Conservation (phyloP, 1,284 basidiomycete species). For the Puccinia novopanici region DNA sequence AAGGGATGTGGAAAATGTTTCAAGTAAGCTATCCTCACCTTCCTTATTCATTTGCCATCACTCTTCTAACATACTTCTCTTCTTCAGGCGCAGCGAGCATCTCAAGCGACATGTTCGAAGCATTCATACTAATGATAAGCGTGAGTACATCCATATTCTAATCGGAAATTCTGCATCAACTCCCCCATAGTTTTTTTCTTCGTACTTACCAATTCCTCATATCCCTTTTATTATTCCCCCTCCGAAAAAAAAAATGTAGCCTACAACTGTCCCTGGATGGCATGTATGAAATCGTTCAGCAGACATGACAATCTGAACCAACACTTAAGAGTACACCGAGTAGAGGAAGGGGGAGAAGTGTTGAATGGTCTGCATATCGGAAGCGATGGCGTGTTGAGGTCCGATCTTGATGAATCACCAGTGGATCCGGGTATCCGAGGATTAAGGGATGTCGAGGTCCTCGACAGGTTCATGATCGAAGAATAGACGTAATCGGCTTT, state of each 20-base stretch:
- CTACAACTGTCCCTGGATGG: slow-evolving; percentile 48
- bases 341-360: slow-evolving; percentile 39
- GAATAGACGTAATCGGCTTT: slow-evolving; percentile 19
- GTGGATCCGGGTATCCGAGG: slow-evolving; percentile 32
- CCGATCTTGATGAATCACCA: slow-evolving; percentile 36
- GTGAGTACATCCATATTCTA: slow-evolving; percentile 61
- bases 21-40: slow-evolving; percentile 19
- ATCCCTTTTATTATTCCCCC: slow-evolving; percentile 2
- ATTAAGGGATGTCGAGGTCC: slow-evolving; percentile 35
- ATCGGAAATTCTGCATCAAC: not conserved
- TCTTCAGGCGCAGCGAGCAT: slow-evolving; percentile 67
- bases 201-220: not conserved
- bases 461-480: slow-evolving; percentile 34
- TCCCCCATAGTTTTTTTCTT: not conserved
- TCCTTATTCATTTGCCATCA: not conserved
- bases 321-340: slow-evolving; percentile 52
- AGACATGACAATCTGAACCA: slow-evolving; percentile 53
- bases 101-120: slow-evolving; percentile 74
- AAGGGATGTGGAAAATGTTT: slow-evolving; percentile 43
- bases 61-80: not conserved
- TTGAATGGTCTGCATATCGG: slow-evolving; percentile 44
- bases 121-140: slow-evolving; percentile 79
- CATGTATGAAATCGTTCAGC: slow-evolving; percentile 46
- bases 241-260: slow-evolving; percentile 24
- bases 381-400: slow-evolving; percentile 41